Conservation (phyloP, 2,329 filamentous ascomycete genomes). For the Aschersonia sp. region DNA sequence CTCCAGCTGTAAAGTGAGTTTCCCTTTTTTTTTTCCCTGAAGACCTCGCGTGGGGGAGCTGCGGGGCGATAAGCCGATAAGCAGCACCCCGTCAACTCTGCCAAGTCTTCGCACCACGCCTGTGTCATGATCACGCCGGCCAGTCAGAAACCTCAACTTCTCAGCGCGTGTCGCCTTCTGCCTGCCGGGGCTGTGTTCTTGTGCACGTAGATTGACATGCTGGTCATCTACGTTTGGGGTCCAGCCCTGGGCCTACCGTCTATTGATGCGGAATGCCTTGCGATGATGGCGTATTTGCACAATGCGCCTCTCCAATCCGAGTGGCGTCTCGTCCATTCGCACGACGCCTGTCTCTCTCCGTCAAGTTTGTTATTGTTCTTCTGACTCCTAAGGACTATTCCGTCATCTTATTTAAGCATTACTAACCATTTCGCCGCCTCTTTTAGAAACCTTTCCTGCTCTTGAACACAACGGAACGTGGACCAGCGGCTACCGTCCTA, state of each 20-base stretch:
- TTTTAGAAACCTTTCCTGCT: slow-evolving; percentile 38
- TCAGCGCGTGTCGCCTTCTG: too few species aligned
- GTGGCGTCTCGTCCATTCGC: slow-evolving; percentile 62
- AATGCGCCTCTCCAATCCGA: slow-evolving; percentile 40
- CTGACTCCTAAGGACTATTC: too few species aligned
- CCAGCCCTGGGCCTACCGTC: slow-evolving; percentile 80
- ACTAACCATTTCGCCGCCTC: neutral
- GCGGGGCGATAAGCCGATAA: slow-evolving; percentile 15
- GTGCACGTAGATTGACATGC: slow-evolving; percentile 10
- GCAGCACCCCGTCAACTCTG: neutral
- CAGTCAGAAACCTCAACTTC: too few species aligned
- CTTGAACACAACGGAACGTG: slow-evolving; percentile 36
- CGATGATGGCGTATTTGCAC: slow-evolving; percentile 63
- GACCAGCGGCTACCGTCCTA: slow-evolving; percentile 45
- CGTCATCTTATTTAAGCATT: slow-evolving; percentile 4
- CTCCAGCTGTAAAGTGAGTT: neutral
- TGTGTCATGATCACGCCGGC: too few species aligned
- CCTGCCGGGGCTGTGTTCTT: too few species aligned
- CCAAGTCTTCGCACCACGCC: too few species aligned
- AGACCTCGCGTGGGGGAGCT: neutral
- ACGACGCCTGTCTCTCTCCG: slow-evolving; percentile 57
- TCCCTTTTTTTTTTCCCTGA: slow-evolving; percentile 5
- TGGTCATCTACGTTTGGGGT: slow-evolving; percentile 78
- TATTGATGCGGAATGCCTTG: slow-evolving; percentile 82
- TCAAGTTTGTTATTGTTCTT: slow-evolving; percentile 37